A percentile compares a stretch with the other conserved stretches of the same genome.
Conservation (phyloP, 2,329 filamentous ascomycete species). For the Leptographium wingfieldii region DNA sequence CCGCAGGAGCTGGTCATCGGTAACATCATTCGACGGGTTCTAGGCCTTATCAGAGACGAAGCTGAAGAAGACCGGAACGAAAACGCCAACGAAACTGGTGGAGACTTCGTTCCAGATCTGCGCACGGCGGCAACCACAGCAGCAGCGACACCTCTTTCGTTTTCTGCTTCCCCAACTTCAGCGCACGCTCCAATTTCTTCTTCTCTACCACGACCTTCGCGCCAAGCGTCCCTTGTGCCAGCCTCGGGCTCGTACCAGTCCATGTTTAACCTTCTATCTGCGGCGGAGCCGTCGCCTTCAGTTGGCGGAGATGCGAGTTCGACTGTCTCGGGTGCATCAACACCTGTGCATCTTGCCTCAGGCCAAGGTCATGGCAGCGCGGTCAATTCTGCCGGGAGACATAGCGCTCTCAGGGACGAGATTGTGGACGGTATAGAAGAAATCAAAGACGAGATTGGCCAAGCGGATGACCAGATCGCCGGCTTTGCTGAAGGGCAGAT, state of each 20-base stretch:
- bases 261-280: conserved; percentile 77
- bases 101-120: conserved; percentile 36
- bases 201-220: background rate
- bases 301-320: conserved; percentile 7
- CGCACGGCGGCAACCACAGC: background rate
- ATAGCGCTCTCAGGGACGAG: conserved; percentile 71
- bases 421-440: conserved; percentile 90
- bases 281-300: conserved; percentile 30
- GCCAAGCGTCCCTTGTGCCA: conserved; percentile 24
- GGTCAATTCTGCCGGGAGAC: conserved; percentile 21
- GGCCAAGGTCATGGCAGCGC: conserved; percentile 6
- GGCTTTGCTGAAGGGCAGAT: conserved; percentile 83
- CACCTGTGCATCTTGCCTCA: conserved; percentile 28
- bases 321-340: conserved; percentile 31
- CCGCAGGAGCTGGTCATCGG: conserved; percentile 85
- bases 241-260: conserved; percentile 60
- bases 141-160: conserved; percentile 35
- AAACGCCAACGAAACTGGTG: conserved; percentile 34
- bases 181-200: background rate
- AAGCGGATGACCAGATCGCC: conserved; percentile 88
- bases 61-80: conserved; percentile 65
- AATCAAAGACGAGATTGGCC: conserved; percentile 87
- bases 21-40: conserved; percentile 82
- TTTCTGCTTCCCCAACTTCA: conserved; percentile 27
- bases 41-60: conserved; percentile 86